phyloP scores from a whole-genome alignment of 2,329 filamentous ascomycete genomes.

The Chaetomiaceae sp. region DNA sequence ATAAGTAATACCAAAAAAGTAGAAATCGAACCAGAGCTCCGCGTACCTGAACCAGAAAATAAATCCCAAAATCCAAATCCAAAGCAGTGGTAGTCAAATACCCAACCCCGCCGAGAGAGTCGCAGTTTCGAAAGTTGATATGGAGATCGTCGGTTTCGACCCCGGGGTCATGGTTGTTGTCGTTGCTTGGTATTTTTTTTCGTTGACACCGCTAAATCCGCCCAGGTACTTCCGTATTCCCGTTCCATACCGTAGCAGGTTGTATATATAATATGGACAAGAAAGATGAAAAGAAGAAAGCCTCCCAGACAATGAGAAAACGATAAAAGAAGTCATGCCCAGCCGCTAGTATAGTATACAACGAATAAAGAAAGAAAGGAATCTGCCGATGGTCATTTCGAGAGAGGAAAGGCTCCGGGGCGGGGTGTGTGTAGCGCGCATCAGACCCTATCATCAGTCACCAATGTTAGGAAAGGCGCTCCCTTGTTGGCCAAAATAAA shows the following conservation, averaged over 20 bases:
- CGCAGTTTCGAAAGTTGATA: too few relatives aligned
- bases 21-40: background rate
- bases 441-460: conserved; percentile 14
- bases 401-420: background rate
- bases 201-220: background rate
- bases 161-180: too few relatives aligned
- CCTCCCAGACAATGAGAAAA: too few relatives aligned
- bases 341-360: conserved; percentile 5
- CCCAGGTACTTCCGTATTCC: background rate
- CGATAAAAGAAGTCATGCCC: background rate
- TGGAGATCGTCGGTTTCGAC: too few relatives aligned
- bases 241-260: background rate
- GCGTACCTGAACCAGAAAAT: background rate
- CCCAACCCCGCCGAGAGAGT: too few relatives aligned
- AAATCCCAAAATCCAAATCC: background rate
- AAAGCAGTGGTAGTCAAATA: background rate
- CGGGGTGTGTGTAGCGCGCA: background rate
- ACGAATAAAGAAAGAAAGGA: background rate
- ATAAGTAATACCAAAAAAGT: background rate
- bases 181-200: background rate
- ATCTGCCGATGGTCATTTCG: background rate
- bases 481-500: background rate
- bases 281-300: background rate
- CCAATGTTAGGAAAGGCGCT: conserved; percentile 5
- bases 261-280: conserved; percentile 7